Evolutionary conservation across 2,329 filamentous ascomycete genomes (phyloP).

Genomic region (Trichothecium sympodiale): DNA sequence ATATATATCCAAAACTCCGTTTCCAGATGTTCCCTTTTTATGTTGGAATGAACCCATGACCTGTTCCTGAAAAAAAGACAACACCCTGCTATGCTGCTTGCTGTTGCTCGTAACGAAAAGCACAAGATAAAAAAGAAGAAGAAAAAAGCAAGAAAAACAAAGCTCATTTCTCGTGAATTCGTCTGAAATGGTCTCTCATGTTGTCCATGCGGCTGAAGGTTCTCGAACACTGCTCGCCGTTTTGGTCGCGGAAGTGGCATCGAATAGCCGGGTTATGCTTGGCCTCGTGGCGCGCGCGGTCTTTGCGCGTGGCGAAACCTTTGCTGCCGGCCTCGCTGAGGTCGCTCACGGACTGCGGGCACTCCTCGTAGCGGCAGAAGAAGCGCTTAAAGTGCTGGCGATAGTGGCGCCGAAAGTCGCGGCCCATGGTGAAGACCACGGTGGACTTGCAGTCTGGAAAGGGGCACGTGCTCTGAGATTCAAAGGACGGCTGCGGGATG

Average conservation of each 20-base stretch:
- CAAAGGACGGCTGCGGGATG: slow-evolving; percentile 2
- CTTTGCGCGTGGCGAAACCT: slow-evolving; percentile 3
- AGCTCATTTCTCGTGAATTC: slow-evolving; percentile 2
- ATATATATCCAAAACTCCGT: no score
- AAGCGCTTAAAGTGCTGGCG: slow-evolving; percentile 4
- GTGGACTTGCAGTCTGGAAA: slow-evolving; percentile 3
- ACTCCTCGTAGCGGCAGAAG: slow-evolving; percentile 4
- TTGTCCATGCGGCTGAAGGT: slow-evolving; percentile 4
- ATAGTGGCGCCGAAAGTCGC: slow-evolving; percentile 3
- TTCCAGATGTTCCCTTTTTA: no score
- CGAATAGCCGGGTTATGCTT: slow-evolving; percentile 4
- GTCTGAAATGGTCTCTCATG: slow-evolving; percentile 2
- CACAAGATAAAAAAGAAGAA: no score
- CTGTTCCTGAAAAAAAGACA: no score
- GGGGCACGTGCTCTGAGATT: not conserved
- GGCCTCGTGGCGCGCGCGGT: slow-evolving; percentile 3
- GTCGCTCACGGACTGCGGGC: slow-evolving; percentile 1
- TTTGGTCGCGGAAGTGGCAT: slow-evolving; percentile 1
- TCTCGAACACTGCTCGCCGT: slow-evolving; percentile 2
- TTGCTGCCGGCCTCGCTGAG: slow-evolving; percentile 2
- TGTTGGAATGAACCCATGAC: no score
- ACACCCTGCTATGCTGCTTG: no score
- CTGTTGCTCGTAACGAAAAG: no score
- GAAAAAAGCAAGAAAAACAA: no score
- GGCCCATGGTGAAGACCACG: slow-evolving; percentile 1